Conservation (phyloP, 768 basidiomycete genomes). For the Psilocybe subaeruginosa region DNA sequence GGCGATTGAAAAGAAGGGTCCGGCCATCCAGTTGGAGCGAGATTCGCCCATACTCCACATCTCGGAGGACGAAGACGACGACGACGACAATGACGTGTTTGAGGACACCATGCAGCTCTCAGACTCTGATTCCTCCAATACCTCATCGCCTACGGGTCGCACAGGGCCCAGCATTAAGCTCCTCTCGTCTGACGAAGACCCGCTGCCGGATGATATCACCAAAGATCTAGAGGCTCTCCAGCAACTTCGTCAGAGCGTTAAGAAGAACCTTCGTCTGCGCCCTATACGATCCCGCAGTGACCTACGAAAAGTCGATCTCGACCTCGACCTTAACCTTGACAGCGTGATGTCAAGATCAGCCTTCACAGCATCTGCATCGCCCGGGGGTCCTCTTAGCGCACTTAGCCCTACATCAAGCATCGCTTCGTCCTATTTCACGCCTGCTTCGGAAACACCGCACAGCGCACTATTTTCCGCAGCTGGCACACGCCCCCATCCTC, state of each 20-base stretch:
- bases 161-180: slow-evolving; percentile 33
- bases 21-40: slow-evolving; percentile 38
- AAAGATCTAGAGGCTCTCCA: slow-evolving; percentile 72
- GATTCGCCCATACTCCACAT: slow-evolving; percentile 31
- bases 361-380: slow-evolving; percentile 18
- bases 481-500: slow-evolving; percentile 18
- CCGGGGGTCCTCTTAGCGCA: slow-evolving; percentile 33
- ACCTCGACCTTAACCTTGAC: slow-evolving; percentile 29
- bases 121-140: slow-evolving; percentile 36
- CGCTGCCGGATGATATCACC: slow-evolving; percentile 61
- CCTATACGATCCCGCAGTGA: slow-evolving; percentile 67
- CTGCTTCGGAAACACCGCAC: slow-evolving; percentile 29
- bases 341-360: slow-evolving; percentile 29
- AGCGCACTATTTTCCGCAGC: slow-evolving; percentile 29
- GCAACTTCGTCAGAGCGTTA: slow-evolving; percentile 68
- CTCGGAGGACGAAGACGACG: slow-evolving; percentile 14
- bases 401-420: slow-evolving; percentile 48
- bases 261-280: slow-evolving; percentile 76
- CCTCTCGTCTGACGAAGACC: slow-evolving; percentile 36
- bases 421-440: slow-evolving; percentile 50
- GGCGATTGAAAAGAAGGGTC: slow-evolving; percentile 34
- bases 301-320: slow-evolving; percentile 47
- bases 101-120: slow-evolving; percentile 44
- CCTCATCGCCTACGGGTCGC: slow-evolving; percentile 29
- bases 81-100: slow-evolving; percentile 39